Evolutionary conservation across 1,139 yeast species (phyloP).

Genomic region (Candida sanyaensis): DNA sequence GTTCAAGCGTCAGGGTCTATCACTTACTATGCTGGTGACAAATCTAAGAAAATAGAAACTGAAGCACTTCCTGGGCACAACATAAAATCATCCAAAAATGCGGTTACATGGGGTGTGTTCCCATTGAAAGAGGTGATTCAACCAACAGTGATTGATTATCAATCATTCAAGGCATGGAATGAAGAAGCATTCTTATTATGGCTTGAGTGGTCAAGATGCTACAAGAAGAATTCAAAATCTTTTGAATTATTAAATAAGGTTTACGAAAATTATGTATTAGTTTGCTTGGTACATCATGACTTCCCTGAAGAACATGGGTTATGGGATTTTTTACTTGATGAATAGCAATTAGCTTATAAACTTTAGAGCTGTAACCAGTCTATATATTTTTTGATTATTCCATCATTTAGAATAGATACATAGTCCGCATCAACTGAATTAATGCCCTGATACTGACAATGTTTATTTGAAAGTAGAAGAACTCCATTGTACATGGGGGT

Average conservation of each 20-base stretch:
- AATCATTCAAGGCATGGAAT: conserved; percentile 88
- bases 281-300: conserved; percentile 85
- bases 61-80: conserved; percentile 46
- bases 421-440: conserved; percentile 25
- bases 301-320: conserved; percentile 71
- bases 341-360: conserved; percentile 22
- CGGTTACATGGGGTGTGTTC: conserved; percentile 97
- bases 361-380: conserved; percentile 17
- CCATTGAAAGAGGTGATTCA: conserved; percentile 85
- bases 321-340: conserved; percentile 63
- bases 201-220: conserved; percentile 89
- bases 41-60: conserved; percentile 56
- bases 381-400: conserved; percentile 37
- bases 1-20: conserved; percentile 42
- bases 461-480: conserved; percentile 28
- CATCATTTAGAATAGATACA: conserved; percentile 30
- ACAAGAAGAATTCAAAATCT: conserved; percentile 56
- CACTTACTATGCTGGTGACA: conserved; percentile 74
- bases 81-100: conserved; percentile 50
- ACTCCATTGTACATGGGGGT: conserved; percentile 37
- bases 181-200: conserved; percentile 92
- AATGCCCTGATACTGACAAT: conserved; percentile 38
- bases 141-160: conserved; percentile 85
- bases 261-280: conserved; percentile 66
- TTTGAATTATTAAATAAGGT: conserved; percentile 62